These are phyloP conservation scores for Cornus suecica DNA, from an alignment of 148 eudicot species.

Conservation along the genomic window DNA sequence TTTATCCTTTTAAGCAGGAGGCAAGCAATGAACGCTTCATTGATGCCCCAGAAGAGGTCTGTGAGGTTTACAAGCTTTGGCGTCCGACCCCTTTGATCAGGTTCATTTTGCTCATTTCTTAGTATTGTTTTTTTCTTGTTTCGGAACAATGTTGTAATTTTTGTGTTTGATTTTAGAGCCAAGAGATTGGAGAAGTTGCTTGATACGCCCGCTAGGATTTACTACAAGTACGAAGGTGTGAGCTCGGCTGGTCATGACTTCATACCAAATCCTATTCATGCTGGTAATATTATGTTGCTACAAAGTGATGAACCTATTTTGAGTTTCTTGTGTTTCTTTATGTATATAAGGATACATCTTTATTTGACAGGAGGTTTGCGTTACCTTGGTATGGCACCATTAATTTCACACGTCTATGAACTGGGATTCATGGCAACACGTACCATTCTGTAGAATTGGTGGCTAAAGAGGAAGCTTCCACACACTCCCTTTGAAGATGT, in stretches of 20 bases:
- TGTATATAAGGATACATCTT: neutral
- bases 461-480: too few relatives aligned
- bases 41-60: constrained; percentile 83
- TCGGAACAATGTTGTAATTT: constrained; percentile 15
- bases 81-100: constrained; percentile 96
- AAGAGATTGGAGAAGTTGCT: constrained; percentile 95
- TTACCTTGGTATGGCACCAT: constrained; percentile 94
- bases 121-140: neutral
- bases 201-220: constrained; percentile 86
- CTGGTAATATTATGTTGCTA: constrained; percentile 42
- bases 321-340: neutral
- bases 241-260: constrained; percentile 98
- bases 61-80: constrained; percentile 79
- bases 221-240: constrained; percentile 92
- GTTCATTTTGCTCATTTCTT: constrained; percentile 29
- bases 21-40: constrained; percentile 57
- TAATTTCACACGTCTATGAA: constrained; percentile 91
- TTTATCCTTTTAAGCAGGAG: constrained; percentile 80
- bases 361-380: constrained; percentile 72
- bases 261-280: constrained; percentile 96
- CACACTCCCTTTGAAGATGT: too few relatives aligned
- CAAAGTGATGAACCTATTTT: neutral
- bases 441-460: too few relatives aligned
- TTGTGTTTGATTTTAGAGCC: constrained; percentile 52
- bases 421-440: constrained; percentile 86